These are phyloP conservation scores for Metrosideros polymorpha DNA, from an alignment of 441 rosid genomes.

Conservation along the genomic window DNA sequence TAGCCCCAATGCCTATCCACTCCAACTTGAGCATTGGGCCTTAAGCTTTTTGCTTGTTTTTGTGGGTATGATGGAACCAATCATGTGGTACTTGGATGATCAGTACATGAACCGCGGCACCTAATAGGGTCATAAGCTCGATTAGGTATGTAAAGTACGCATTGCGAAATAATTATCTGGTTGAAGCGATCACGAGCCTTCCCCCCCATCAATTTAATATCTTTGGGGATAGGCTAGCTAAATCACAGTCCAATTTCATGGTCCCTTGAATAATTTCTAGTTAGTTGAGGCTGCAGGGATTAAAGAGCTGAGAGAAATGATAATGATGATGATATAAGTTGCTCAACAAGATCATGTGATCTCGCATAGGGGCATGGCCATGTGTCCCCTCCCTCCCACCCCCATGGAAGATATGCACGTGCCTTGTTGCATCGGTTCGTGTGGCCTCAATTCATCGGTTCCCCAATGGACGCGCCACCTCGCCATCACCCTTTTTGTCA, in stretches of 20 bases:
- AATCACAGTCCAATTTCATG: neutral
- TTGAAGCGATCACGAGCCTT: neutral
- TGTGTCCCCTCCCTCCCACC: neutral
- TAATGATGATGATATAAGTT: neutral
- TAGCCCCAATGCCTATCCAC: neutral
- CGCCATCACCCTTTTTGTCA: neutral
- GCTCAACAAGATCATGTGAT: neutral
- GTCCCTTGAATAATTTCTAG: neutral
- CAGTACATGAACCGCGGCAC: neutral
- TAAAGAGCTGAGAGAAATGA: neutral
- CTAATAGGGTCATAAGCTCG: neutral
- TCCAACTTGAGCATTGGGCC: neutral
- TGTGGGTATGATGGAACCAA: neutral
- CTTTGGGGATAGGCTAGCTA: neutral
- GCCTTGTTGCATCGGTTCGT: neutral
- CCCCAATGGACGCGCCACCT: neutral
- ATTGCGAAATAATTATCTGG: neutral
- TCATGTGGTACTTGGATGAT: neutral
- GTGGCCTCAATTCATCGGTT: neutral
- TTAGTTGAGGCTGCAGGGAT: neutral
- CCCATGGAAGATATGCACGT: neutral
- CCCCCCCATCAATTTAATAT: neutral
- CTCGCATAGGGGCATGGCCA: neutral
- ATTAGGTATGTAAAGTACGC: neutral
- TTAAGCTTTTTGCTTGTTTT: neutral